Evolutionary conservation across 345 rosid species (phyloP), one percentile per base, ranked within the genome.

Genomic region (Pugionium dolabratum): DNA sequence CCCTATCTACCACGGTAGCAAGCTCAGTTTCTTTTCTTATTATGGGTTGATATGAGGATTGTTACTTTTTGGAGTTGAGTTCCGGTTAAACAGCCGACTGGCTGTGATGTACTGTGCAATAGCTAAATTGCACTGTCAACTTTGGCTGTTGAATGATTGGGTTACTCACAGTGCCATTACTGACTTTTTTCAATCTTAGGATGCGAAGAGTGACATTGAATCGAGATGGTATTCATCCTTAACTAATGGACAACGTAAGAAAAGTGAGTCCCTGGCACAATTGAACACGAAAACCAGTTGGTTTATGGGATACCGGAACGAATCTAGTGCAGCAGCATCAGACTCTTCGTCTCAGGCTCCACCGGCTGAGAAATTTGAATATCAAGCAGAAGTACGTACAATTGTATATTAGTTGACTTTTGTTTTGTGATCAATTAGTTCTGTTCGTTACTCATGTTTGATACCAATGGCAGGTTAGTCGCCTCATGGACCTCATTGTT

Each of bases 401-500:
- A 42, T 72, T 41, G 62, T 64, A 18, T 18, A 18, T 27, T 29
- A 4, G 5, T 35, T 4, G 29, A 30, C 27, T 31, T 30, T 25
- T 73, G 27, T 37, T 52, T 45, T 29, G 36, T 73, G 50, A 18
- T 18, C 18, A 18, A 18, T 18, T 18, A 18, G 18, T 18, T 32
- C 9, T 55, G 45, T 51, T 36, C 43, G 32, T 72, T 32, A 29
- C 27, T 41, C 31, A 44, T 41, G 42, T 31, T 67, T 37, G 32
- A 41, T 33, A 18, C 6, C 40, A 35, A 29, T 52, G 66, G 62
- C 89, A 94, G 99, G 97, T 94, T 65, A 94, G 99, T 69, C 96
- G 99, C 8, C 92, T 94, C 50, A 90, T 94, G 99, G 97, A 94
- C 84, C 92, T 94, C 62, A 90, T 94, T 54, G 99, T 94, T 62